Evolutionary conservation across 179 eudicot genomes (phyloP).

Genomic region (Vitellaria paradoxa): DNA sequence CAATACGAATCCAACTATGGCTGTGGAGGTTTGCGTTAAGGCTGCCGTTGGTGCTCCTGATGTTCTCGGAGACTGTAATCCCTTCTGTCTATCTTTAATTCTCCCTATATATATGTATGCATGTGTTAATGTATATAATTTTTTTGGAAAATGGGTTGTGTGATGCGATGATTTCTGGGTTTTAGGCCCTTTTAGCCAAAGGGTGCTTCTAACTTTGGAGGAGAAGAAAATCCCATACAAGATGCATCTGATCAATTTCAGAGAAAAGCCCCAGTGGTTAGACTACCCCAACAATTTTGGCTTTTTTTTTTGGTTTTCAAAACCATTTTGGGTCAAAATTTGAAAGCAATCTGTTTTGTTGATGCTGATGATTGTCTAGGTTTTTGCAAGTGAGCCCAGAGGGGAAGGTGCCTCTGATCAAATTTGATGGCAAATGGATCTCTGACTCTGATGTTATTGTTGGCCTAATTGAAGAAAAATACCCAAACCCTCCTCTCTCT

Average conservation of each 20-base stretch:
- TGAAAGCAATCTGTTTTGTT: neutral
- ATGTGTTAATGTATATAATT: too few relatives aligned
- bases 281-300: neutral
- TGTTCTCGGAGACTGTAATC: conserved; percentile 80
- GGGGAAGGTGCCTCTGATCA: conserved; percentile 85
- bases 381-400: conserved; percentile 72
- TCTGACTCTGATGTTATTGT: conserved; percentile 90
- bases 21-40: conserved; percentile 73
- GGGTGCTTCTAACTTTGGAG: conserved; percentile 66
- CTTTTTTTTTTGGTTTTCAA: neutral
- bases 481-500: conserved; percentile 65
- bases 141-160: too few relatives aligned
- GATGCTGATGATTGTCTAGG: conserved; percentile 38
- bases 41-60: conserved; percentile 77
- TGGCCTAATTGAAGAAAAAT: conserved; percentile 73
- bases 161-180: neutral
- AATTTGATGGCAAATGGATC: conserved; percentile 76
- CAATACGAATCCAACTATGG: conserved; percentile 32
- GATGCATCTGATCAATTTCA: conserved; percentile 49
- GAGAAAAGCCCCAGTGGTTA: conserved; percentile 75
- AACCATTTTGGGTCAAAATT: neutral
- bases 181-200: conserved; percentile 59
- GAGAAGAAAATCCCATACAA: conserved; percentile 76
- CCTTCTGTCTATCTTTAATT: neutral
- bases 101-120: neutral